Percentiles rank a stretch among this genome's conserved stretches.
Evolutionary conservation across 169 alveolate genomes (phyloP).

Genomic region (Perkinsus chesapeaki): DNA sequence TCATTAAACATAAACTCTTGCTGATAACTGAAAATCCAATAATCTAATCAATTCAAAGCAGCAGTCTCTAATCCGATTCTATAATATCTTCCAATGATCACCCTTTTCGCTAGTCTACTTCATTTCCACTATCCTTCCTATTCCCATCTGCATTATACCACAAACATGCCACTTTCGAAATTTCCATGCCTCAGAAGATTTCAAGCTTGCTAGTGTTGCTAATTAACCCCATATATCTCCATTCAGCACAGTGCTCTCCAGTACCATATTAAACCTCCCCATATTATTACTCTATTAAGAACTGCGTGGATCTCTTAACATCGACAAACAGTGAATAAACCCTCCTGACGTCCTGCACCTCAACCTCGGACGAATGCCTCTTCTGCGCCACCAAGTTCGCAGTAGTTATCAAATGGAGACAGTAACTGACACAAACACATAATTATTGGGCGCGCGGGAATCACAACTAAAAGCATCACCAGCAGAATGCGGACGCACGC

Average conservation of each 20-base stretch:
- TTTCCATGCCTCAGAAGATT: no score
- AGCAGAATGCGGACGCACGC: no score
- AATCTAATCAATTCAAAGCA: no score
- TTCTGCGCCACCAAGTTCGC: slow-evolving; percentile 56
- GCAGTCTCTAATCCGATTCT: not conserved
- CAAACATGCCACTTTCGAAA: no score
- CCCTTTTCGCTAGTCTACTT: not conserved
- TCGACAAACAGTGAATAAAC: slow-evolving; percentile 93
- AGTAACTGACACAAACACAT: not conserved
- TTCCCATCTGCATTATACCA: not conserved
- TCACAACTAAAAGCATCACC: no score
- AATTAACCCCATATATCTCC: no score
- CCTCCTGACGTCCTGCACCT: slow-evolving; percentile 86
- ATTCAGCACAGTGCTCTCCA: no score
- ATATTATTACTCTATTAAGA: slow-evolving; percentile 51
- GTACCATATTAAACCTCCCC: not conserved
- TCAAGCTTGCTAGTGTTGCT: no score
- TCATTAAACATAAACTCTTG: not conserved
- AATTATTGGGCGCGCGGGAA: slow-evolving; percentile 13
- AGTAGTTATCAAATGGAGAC: slow-evolving; percentile 42
- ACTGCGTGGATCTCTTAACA: slow-evolving; percentile 89
- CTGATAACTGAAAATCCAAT: not conserved
- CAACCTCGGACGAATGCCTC: slow-evolving; percentile 71
- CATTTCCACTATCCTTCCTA: not conserved
- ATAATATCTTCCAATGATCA: not conserved